phyloP scores from a whole-genome alignment of 2,329 filamentous ascomycete genomes.

The Colletotrichum tamarilloi region DNA sequence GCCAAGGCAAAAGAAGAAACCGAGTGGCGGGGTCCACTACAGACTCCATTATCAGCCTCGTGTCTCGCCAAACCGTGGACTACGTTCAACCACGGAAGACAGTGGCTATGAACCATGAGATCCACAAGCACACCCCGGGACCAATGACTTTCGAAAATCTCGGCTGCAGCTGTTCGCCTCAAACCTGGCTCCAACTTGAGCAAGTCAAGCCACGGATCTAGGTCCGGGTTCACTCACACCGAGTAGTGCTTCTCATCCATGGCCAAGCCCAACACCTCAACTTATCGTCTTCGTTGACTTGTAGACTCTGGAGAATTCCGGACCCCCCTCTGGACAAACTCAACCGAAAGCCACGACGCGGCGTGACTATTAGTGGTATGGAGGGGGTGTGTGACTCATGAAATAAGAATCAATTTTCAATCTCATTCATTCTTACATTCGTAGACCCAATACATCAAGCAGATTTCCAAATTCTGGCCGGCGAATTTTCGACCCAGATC shows the following conservation, averaged over 20 bases:
- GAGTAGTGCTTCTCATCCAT: neutral
- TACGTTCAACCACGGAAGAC: neutral
- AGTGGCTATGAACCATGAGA: neutral
- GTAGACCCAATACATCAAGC: neutral
- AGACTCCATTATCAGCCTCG: neutral
- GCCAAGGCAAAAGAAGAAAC: neutral
- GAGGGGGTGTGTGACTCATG: neutral
- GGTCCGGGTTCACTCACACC: neutral
- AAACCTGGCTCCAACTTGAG: neutral
- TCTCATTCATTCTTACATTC: conserved; percentile 5
- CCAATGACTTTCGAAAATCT: neutral
- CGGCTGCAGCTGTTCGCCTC: neutral
- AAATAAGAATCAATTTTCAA: neutral
- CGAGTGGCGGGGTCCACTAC: too few species aligned
- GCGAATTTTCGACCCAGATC: conserved; percentile 1
- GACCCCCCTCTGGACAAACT: neutral
- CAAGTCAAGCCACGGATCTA: neutral
- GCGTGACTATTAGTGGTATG: neutral
- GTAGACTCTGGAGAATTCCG: neutral
- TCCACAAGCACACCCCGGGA: too few species aligned
- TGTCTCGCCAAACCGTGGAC: neutral
- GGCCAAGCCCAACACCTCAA: neutral
- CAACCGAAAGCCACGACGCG: neutral
- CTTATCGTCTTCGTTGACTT: neutral
- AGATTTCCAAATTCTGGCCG: neutral